phyloP scores from a whole-genome alignment of 805 yeast genomes.

The Pichia nanzhaoensis region DNA sequence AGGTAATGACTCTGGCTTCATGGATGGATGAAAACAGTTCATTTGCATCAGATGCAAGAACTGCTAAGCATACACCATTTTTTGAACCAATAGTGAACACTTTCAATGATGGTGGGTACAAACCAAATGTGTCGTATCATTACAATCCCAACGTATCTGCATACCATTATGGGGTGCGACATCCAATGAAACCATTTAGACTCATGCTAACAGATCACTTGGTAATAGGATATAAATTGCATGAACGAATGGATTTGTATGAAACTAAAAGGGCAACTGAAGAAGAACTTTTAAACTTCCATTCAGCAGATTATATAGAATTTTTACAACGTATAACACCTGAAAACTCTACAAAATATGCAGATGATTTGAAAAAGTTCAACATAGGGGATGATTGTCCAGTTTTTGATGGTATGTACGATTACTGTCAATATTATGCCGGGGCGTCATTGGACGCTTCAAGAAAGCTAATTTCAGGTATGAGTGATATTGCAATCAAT shows the following conservation, averaged over 20 bases:
- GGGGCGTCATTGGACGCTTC: conserved; percentile 96
- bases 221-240: conserved; percentile 75
- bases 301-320: conserved; percentile 78
- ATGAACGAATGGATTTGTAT: conserved; percentile 86
- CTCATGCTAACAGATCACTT: conserved; percentile 90
- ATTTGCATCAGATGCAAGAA: conserved; percentile 21
- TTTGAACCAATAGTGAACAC: conserved; percentile 39
- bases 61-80: conserved; percentile 34
- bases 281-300: conserved; percentile 76
- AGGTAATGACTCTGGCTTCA: conserved; percentile 7
- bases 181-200: conserved; percentile 98
- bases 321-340: conserved; percentile 75
- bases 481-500: conserved; percentile 90
- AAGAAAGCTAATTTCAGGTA: conserved; percentile 73
- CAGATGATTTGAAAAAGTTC: conserved; percentile 56
- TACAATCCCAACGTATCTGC: conserved; percentile 73
- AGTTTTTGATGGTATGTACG: conserved; percentile 90
- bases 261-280: conserved; percentile 76
- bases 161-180: conserved; percentile 87
- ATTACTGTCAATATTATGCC: conserved; percentile 79
- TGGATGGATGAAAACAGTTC: conserved; percentile 27
- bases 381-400: conserved; percentile 95
- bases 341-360: conserved; percentile 54
- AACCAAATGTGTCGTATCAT: conserved; percentile 76
- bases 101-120: conserved; percentile 33